phyloP scores from a whole-genome alignment of 805 yeast genomes.

The Yamadazyma ubonensis region DNA sequence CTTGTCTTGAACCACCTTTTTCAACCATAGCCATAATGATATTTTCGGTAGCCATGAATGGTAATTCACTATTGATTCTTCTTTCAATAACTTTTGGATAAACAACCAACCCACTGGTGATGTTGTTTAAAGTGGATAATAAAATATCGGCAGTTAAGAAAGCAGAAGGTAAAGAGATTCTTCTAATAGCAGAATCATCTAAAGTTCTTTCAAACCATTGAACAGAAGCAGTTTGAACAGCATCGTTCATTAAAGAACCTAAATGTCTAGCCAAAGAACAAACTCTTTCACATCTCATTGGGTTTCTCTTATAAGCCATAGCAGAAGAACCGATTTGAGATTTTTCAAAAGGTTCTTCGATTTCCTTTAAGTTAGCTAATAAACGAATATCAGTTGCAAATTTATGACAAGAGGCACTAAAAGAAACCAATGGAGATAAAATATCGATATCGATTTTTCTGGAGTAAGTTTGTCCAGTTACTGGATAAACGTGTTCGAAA shows the following conservation, averaged over 20 bases:
- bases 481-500: conserved; percentile 92
- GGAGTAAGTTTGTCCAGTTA: conserved; percentile 98
- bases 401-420: conserved; percentile 96
- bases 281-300: conserved; percentile 98
- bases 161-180: conserved; percentile 95
- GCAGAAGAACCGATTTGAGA: conserved; percentile 98
- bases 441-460: conserved; percentile 97
- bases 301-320: conserved; percentile 99
- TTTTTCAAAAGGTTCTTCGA: conserved; percentile 98
- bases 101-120: conserved; percentile 92
- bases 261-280: conserved; percentile 97
- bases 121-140: conserved; percentile 83
- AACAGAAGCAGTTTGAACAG: conserved; percentile 94
- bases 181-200: conserved; percentile 96
- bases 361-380: conserved; percentile 93
- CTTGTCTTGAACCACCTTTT: conserved; percentile 96
- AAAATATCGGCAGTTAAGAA: conserved; percentile 94
- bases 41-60: conserved; percentile 99
- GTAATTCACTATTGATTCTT: conserved; percentile 90
- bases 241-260: conserved; percentile 88
- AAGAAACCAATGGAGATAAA: conserved; percentile 85
- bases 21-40: conserved; percentile 99
- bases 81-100: conserved; percentile 98
- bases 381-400: conserved; percentile 96
- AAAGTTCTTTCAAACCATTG: conserved; percentile 99